Evolutionary conservation across 2,329 filamentous ascomycete genomes (phyloP).

Genomic region (Phialemoniopsis sp.): DNA sequence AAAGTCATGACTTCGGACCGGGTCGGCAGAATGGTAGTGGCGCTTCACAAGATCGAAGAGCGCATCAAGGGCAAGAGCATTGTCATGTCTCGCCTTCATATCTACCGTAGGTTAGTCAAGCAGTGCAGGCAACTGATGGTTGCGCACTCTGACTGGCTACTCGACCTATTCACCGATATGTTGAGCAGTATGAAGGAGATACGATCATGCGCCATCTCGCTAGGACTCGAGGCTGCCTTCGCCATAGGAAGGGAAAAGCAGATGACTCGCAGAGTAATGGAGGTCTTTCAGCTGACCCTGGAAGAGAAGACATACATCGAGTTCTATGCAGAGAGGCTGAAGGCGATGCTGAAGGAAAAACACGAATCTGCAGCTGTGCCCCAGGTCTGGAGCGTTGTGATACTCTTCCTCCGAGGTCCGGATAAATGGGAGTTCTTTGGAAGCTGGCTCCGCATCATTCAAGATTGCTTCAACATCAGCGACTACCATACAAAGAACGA

Average conservation of each 20-base stretch:
- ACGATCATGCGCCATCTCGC: conserved; percentile 65
- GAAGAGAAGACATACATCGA: conserved; percentile 63
- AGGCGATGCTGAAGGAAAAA: conserved; percentile 62
- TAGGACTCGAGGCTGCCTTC: conserved; percentile 69
- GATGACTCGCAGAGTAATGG: conserved; percentile 61
- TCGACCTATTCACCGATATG: conserved; percentile 78
- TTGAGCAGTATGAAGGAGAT: conserved; percentile 76
- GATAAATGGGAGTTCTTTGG: conserved; percentile 70
- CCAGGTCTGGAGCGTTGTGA: conserved; percentile 82
- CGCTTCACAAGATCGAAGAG: conserved; percentile 68
- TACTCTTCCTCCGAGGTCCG: conserved; percentile 70
- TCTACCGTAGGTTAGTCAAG: conserved; percentile 74
- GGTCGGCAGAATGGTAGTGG: conserved; percentile 64
- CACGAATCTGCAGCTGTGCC: conserved; percentile 66
- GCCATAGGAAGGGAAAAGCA: conserved; percentile 64
- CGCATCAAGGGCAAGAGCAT: conserved; percentile 74
- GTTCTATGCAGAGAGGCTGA: conserved; percentile 64
- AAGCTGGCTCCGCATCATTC: conserved; percentile 74
- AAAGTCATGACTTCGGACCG: conserved; percentile 72
- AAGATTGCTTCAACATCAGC: conserved; percentile 77
- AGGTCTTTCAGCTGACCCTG: conserved; percentile 55
- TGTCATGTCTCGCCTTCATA: conserved; percentile 68
- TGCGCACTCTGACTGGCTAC: conserved; percentile 71
- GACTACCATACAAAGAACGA: conserved; percentile 68
- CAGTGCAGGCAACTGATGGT: conserved; percentile 70